These are phyloP conservation scores for Cinnamomum micranthum DNA, from an alignment of 164 flowering plant species.

Conservation along the genomic window DNA sequence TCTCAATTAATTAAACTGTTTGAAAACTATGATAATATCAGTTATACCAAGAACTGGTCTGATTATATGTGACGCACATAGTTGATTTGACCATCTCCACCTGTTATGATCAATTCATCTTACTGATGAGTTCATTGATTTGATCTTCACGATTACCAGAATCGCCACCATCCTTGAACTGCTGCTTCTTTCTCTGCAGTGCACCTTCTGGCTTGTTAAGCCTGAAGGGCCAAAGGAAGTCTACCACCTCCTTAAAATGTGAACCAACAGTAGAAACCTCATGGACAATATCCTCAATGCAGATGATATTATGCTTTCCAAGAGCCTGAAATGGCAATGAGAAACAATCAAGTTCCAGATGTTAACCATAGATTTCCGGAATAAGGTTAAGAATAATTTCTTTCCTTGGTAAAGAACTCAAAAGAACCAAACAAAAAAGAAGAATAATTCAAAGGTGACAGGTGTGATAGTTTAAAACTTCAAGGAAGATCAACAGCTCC, in stretches of 20 bases:
- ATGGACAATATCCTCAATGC: constrained; percentile 76
- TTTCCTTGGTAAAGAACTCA: neutral
- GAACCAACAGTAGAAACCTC: constrained; percentile 66
- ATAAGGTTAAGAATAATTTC: neutral
- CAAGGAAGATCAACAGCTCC: neutral
- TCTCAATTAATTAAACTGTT: neutral
- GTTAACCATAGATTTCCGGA: neutral
- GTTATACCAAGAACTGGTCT: neutral
- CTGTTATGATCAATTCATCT: constrained; percentile 48
- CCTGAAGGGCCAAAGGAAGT: constrained; percentile 64
- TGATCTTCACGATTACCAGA: constrained; percentile 64
- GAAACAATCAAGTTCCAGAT: neutral
- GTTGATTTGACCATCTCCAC: neutral
- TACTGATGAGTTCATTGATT: constrained; percentile 63
- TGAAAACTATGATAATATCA: neutral
- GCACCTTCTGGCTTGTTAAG: constrained; percentile 64
- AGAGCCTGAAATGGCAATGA: constrained; percentile 39
- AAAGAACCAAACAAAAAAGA: neutral
- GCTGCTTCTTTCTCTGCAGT: constrained; percentile 42
- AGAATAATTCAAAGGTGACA: no score
- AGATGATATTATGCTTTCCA: constrained; percentile 59
- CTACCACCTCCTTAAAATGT: constrained; percentile 63
- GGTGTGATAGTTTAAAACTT: neutral
- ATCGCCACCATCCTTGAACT: constrained; percentile 71
- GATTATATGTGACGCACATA: neutral